Base-by-base conservation (phyloP, 2,329 filamentous ascomycete species). In the Ceratocystis harringtonii region DNA sequence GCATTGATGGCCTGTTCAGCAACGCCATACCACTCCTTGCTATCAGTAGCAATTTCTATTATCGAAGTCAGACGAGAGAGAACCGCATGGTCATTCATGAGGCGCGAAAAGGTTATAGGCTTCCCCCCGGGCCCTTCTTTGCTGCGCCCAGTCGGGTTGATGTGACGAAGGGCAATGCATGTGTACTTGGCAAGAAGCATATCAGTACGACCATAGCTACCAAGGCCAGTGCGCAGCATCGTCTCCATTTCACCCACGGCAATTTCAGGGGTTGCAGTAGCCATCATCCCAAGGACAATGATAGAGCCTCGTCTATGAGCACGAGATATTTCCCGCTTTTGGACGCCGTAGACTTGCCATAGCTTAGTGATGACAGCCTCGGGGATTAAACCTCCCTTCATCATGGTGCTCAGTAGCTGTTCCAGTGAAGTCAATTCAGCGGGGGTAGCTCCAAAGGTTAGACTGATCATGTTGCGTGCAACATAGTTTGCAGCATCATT, bases 391-490 rank as follows among this genome's bases (percentile, higher is more conserved):
- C 90, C 90, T 45, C 87, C 86, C 76, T 92, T 95, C 90, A 96
- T 96, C 94, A 99, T 99, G 0, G 91, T 97, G 68, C 89, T 90
- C 5, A 99, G 80, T 2, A 99, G 80, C 75, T 99, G 94, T 75
- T 99, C 94, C 7, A 99, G 80, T 60, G 91, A 97, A 0, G 94
- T 99, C 65, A 99, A 78, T 73, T 99, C 94, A 0, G 95, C 94
- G 0, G 92, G 90, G 0, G 92, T 95, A 1, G 92, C 92, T 32
- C 92, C 92, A 74, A 96, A 97, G 0, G 94, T 99, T 72, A 99
- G 78, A 79, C 92, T 96, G 75, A 97, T 97, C 92, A 99, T 99
- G 76, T 97, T 99, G 68, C 92, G 85, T 30, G 92, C 92, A 71
- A 99, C 88, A 73, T 95, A 99, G 74, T 95, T 96, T 61, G 94